A percentile compares a stretch with the other conserved stretches of the same genome.
phyloP scores from a whole-genome alignment of 164 flowering plant genomes.

The Hamamelis virginiana region DNA sequence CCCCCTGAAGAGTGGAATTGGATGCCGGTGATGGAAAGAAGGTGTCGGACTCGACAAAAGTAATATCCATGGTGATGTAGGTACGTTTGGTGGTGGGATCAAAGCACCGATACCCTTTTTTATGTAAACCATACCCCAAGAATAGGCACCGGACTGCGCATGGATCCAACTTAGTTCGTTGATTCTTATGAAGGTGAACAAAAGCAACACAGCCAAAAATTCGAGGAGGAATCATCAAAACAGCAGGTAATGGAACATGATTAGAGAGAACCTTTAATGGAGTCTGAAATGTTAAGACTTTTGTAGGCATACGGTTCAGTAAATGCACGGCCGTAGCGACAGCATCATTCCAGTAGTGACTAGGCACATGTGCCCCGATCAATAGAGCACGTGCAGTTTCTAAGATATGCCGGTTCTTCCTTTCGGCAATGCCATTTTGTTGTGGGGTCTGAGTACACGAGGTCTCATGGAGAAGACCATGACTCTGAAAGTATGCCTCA shows the following conservation, averaged over 20 bases:
- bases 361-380: background rate
- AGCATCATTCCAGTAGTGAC: background rate
- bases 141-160: no score
- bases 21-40: background rate
- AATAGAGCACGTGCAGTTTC: no score
- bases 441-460: no score
- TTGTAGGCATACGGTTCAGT: background rate
- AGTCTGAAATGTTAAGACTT: background rate
- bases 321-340: background rate
- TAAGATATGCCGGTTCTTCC: no score
- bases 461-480: constrained; percentile 4
- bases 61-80: background rate
- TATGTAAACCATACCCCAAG: background rate
- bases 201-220: no score
- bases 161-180: no score
- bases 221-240: background rate
- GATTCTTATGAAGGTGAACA: no score
- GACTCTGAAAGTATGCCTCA: background rate
- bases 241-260: background rate
- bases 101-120: background rate
- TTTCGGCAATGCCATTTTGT: no score
- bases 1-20: background rate
- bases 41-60: background rate
- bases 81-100: no score
- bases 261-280: background rate